Percentiles rank a stretch among this genome's conserved stretches.
phyloP scores from a whole-genome alignment of 345 rosid genomes.

The Heritiera fomes region DNA sequence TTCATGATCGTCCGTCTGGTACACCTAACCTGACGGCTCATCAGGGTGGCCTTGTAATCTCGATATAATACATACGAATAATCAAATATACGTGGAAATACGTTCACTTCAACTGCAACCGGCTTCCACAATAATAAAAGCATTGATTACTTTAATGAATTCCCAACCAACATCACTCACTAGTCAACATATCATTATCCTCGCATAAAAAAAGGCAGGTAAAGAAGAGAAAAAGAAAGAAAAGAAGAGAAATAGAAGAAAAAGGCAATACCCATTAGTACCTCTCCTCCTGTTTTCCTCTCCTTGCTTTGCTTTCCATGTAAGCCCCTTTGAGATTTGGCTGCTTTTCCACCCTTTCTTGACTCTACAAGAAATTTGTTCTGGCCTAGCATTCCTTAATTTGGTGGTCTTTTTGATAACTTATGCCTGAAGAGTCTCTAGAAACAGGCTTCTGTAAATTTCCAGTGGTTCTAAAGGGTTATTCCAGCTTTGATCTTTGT shows the following conservation, averaged over 20 bases:
- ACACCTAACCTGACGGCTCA: conserved; percentile 9
- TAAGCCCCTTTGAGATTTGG: conserved; percentile 19
- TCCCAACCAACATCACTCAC: conserved; percentile 40
- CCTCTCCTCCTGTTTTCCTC: not conserved
- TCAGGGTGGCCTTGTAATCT: not conserved
- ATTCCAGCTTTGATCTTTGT: not conserved
- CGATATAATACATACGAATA: too few species aligned
- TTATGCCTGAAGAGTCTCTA: not conserved
- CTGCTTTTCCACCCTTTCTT: conserved; percentile 21
- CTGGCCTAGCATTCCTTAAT: not conserved
- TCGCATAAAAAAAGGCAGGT: conserved; percentile 13
- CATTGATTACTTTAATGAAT: conserved; percentile 42
- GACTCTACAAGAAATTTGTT: conserved; percentile 18
- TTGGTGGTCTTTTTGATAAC: not conserved
- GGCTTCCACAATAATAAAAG: conserved; percentile 29
- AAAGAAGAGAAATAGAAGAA: conserved; percentile 9
- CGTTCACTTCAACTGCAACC: conserved; percentile 18
- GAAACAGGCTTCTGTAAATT: not conserved
- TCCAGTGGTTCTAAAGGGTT: not conserved
- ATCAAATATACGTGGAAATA: too few species aligned
- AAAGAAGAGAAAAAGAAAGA: not conserved
- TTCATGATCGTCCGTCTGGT: not conserved
- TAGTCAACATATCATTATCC: conserved; percentile 47
- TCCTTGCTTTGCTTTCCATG: conserved; percentile 34
- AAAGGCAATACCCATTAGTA: conserved; percentile 18